Evolutionary conservation across 805 yeast genomes (phyloP), one percentile per base, ranked within the genome.

Genomic region (Blastobotrys americana): DNA sequence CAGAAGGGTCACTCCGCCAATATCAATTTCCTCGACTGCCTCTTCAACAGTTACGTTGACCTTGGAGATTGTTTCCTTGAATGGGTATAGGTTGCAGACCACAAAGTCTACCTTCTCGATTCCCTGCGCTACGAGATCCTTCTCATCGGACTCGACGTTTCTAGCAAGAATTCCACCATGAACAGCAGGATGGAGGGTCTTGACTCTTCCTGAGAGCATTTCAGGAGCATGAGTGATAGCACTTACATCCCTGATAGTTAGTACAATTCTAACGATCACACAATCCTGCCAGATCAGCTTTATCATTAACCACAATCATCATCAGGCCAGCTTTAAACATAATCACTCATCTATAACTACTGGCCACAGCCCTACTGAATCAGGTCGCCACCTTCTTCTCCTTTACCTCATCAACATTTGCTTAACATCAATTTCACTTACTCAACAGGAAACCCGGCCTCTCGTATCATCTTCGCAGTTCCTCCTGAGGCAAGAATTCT

Each of bases 1-100:
- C 64, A 93, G 75, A 54, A 93, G 73, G 37, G 98, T 93, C 49
- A 93, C 98, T 66, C 98, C 94, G 60, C 98, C 98, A 63, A 93
- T 93, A 65, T 93, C 98, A 58, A 93, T 82, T 69, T 93, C 97
- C 73, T 93, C 98, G 44, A 93, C 97, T 17, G 98, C 98, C 73
- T 93, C 98, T 33, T 80, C 89, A 54, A 93, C 79, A 37, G 97
- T 93, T 53, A 93, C 98, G 53, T 93, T 88, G 57, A 85, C 87
- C 67, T 90, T 90, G 53, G 95, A 84, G 50, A 93, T 85, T 41
- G 98, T 93, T 71, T 93, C 96, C 72, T 90, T 87, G 80, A 93
- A 93, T 21, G 98, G 98, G 69, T 93, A 93, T 68, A 93, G 77
- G 76, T 93, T 93, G 74, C 98, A 93, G 44, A 93, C 96, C 43